Base-by-base conservation (phyloP, 1,139 yeast genomes). In the Hemisphaericaspora lyxosophila region DNA sequence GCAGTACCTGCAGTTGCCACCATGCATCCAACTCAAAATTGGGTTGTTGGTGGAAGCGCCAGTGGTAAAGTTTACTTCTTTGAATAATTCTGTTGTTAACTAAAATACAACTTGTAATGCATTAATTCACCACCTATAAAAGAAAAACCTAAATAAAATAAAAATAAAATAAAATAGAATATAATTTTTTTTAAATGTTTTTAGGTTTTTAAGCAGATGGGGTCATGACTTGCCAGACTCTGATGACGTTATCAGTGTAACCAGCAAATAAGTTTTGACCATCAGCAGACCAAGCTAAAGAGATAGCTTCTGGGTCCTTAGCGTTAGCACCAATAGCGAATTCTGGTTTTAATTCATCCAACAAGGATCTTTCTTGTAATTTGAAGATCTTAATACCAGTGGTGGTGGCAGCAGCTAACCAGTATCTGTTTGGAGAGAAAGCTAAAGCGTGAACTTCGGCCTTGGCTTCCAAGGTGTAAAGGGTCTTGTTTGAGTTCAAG, bases 181-280 rank as follows among this genome's bases (percentile, higher is more conserved):
- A 18, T 13, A 8, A 26, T 20, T 54, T n/a, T n/a, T n/a, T n/a
- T n/a, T n/a, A n/a, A n/a, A n/a, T n/a, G n/a, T n/a, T n/a, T n/a
- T n/a, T n/a, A n/a, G n/a, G n/a, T n/a, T n/a, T 47, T 64, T 71
- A 70, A 67, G 78, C 74, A 52, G 76, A 72, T 65, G 95, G 81
- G 78, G 96, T 89, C 97, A 90, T 90, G 64, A 92, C 96, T 84
- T 92, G 97, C 97, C 97, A 92, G 76, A 90, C 98, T 81, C 98
- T 92, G 82, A 92, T 90, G 68, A 85, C 82, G 82, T 88, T 88
- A 78, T 92, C 99, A 67, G 97, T 90, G 96, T 92, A 92, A 82
- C 99, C 99, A 62, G 97, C 96, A 71, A 89, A 92, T 77, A 92
- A 84, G 85, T 87, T 89, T 82, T 90, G 97, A 73, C 98, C 98